phyloP scores from a whole-genome alignment of 2,329 filamentous ascomycete species.

The Aspergillus unguis region DNA sequence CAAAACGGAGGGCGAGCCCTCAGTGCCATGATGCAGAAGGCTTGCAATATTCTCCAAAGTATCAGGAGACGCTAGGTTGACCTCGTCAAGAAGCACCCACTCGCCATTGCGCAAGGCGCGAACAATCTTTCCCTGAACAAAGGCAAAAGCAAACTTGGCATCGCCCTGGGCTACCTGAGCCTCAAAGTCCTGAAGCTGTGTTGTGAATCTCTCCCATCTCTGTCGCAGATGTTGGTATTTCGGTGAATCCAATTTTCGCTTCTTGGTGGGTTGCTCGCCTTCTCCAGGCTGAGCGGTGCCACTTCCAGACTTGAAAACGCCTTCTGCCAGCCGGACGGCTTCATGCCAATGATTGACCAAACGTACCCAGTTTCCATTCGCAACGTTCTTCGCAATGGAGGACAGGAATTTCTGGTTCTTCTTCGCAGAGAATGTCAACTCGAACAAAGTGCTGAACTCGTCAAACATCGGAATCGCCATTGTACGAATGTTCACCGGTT shows the following conservation, averaged over 20 bases:
- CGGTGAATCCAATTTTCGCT: slow-evolving; percentile 58
- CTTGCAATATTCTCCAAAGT: slow-evolving; percentile 92
- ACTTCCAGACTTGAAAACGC: slow-evolving; percentile 56
- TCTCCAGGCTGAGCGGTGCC: slow-evolving; percentile 43
- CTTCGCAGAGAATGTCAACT: slow-evolving; percentile 78
- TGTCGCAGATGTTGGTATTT: slow-evolving; percentile 56
- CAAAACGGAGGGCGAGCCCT: slow-evolving; percentile 73
- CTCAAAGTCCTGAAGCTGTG: slow-evolving; percentile 73
- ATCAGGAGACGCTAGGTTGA: slow-evolving; percentile 92
- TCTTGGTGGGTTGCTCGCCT: slow-evolving; percentile 67
- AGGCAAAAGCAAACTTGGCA: slow-evolving; percentile 87
- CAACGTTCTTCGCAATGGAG: slow-evolving; percentile 72
- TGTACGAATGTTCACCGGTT: slow-evolving; percentile 86
- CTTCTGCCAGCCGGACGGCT: slow-evolving; percentile 80
- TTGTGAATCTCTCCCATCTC: slow-evolving; percentile 77
- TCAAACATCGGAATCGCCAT: slow-evolving; percentile 87
- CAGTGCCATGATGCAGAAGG: slow-evolving; percentile 70
- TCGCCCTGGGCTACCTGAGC: slow-evolving; percentile 67
- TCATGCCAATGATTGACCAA: slow-evolving; percentile 84
- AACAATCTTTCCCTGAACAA: slow-evolving; percentile 92
- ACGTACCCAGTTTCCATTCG: slow-evolving; percentile 81
- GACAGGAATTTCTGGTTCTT: slow-evolving; percentile 87
- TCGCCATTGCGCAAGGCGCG: slow-evolving; percentile 94
- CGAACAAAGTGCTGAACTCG: slow-evolving; percentile 87
- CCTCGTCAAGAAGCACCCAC: slow-evolving; percentile 95